Conservation (phyloP, 306 rosid species). For the Trichosanthes cucumerina region DNA sequence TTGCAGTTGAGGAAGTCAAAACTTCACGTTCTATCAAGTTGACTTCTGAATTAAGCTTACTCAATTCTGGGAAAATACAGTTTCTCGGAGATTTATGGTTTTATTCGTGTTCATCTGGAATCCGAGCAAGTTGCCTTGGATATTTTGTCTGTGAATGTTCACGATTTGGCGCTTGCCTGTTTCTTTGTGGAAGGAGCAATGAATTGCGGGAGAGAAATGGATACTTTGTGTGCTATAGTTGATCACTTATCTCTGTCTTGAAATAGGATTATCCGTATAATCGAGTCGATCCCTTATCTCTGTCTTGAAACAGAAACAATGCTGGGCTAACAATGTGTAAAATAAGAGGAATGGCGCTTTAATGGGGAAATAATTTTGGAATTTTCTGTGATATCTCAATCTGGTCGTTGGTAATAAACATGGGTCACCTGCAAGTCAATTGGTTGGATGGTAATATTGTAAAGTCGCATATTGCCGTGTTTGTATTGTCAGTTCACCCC, state of each 20-base stretch:
- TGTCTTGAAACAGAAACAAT: not conserved
- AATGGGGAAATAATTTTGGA: not conserved
- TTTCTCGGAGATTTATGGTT: not conserved
- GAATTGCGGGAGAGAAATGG: not conserved
- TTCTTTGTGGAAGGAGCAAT: not conserved
- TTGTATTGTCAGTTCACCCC: not conserved
- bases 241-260: not conserved
- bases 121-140: not conserved
- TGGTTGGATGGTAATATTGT: not conserved
- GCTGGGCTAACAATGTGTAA: not conserved
- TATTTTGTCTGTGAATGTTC: not conserved
- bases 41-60: not conserved
- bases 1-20: not conserved
- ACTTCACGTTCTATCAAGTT: slow-evolving; percentile 1
- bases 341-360: not conserved
- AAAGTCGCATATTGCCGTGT: not conserved
- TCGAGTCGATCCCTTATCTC: not conserved
- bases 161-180: not conserved
- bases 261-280: not conserved
- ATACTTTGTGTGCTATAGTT: not conserved
- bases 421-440: not conserved
- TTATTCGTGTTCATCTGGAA: not conserved
- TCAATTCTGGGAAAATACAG: not conserved
- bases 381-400: not conserved
- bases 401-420: not conserved